Evolutionary conservation across 202 grass and related monocot genomes (phyloP).

Genomic region (Eragrostis tef): DNA sequence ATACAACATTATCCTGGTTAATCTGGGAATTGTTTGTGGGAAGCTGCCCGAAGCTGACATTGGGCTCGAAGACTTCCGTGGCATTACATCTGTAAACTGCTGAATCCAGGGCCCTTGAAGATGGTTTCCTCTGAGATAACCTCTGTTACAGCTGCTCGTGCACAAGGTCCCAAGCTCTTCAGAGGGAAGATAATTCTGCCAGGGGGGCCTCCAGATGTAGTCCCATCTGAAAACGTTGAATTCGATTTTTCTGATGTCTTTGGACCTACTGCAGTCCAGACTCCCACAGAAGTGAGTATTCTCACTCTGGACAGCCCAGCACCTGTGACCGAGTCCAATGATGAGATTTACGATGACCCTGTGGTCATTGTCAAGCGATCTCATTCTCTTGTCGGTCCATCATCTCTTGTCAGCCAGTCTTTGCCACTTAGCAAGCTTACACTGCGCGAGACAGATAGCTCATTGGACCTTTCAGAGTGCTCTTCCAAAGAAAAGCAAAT

Average conservation of each 20-base stretch:
- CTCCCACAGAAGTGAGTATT: constrained; percentile 52
- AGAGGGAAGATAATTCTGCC: constrained; percentile 81
- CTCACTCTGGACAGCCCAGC: constrained; percentile 58
- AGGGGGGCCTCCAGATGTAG: constrained; percentile 72
- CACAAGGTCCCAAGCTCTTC: constrained; percentile 58
- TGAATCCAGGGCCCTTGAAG: constrained; percentile 46
- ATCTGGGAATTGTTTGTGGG: constrained; percentile 38
- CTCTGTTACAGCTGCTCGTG: constrained; percentile 48
- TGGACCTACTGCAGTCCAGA: constrained; percentile 69
- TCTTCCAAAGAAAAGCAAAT: constrained; percentile 53
- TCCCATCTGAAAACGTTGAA: constrained; percentile 74
- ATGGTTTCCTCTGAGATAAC: constrained; percentile 85
- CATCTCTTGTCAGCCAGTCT: constrained; percentile 67
- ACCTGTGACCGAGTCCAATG: constrained; percentile 55
- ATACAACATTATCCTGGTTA: constrained; percentile 37
- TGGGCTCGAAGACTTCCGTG: constrained; percentile 13
- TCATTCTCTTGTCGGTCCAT: constrained; percentile 92
- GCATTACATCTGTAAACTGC: neutral
- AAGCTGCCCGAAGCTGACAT: constrained; percentile 37
- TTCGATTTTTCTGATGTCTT: constrained; percentile 98
- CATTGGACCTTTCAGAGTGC: constrained; percentile 73
- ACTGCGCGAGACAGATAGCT: constrained; percentile 61
- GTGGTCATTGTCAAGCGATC: constrained; percentile 78
- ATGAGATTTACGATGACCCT: constrained; percentile 78
- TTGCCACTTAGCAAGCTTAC: constrained; percentile 78